Conservation (phyloP, 306 rosid species). For the Vicia villosa region DNA sequence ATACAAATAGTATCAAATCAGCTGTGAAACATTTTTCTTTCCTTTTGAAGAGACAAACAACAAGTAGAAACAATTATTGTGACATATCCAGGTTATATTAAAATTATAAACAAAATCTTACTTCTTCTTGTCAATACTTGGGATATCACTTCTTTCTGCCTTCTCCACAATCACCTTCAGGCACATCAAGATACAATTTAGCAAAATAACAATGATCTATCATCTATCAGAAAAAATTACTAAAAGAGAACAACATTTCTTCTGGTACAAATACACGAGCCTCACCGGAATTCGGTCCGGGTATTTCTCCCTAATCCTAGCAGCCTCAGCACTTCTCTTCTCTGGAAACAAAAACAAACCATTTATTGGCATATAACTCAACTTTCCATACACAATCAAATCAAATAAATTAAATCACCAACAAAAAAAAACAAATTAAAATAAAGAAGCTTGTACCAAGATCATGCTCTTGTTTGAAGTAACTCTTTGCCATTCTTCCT, state of each 20-base stretch:
- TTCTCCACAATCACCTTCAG: conserved; percentile 93
- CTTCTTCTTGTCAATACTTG: conserved; percentile 94
- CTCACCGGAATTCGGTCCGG: conserved; percentile 94
- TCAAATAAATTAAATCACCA: conserved; percentile 18
- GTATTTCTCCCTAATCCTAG: conserved; percentile 90
- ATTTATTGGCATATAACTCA: conserved; percentile 15
- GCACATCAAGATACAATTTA: conserved; percentile 37
- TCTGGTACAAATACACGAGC: conserved; percentile 15
- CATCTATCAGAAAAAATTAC: conserved; percentile 15
- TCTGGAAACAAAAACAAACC: conserved; percentile 50
- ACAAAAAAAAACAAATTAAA: background rate
- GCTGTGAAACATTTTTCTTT: background rate
- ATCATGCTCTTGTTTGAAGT: conserved; percentile 97
- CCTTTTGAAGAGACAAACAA: conserved; percentile 33
- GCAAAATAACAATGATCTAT: conserved; percentile 24
- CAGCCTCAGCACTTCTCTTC: conserved; percentile 91
- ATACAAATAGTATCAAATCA: conserved; percentile 17
- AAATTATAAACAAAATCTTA: conserved; percentile 46
- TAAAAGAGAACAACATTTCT: conserved; percentile 5
- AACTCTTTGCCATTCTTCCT: conserved; percentile 86
- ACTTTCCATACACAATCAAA: conserved; percentile 23
- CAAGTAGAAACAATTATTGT: conserved; percentile 26
- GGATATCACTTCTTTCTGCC: conserved; percentile 95
- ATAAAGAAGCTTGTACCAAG: conserved; percentile 52
- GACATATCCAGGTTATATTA: conserved; percentile 25